Base-by-base conservation (phyloP, 2,329 filamentous ascomycete genomes). In the Exophiala sideris region DNA sequence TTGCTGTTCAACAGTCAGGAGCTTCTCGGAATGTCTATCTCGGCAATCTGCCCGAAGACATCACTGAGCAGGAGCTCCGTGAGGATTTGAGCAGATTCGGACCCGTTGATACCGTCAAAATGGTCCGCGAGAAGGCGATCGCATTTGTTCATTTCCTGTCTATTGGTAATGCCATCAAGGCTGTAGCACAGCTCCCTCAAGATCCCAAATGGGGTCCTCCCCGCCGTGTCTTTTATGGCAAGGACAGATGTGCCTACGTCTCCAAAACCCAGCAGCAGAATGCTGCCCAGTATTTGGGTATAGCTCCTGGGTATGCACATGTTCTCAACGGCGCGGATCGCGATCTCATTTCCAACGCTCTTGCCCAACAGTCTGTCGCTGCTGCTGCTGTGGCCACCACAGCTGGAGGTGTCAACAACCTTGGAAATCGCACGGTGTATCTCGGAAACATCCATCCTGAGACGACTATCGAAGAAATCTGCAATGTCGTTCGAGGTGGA, bases 201-300 rank as follows among this genome's bases (percentile, higher is more conserved):
- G 94, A 99, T 73, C 79, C 88, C 35, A 96, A 96, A 75, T 99
- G 94, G 94, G 91, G 96, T 72, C 83, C 91, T 7, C 94, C 94
- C 48, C 88, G 91, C 62, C 88, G 94, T 49, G 94, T 99, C 9
- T 97, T 96, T 80, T 99, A 99, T 67, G 94, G 94, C 73, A 99
- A 99, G 78, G 94, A 99, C 71, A 85, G 94, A 58, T 99, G 94
- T 68, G 94, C 94, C 14, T 99, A 99, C 67, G 92, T 99, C 48
- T 99, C 94, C 56, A 99, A 99, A 82, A 99, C 94, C 0, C 94
- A 99, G 75, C 94, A 99, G 76, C 94, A 99, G 74, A 99, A 99
- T 66, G 94, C 94, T 6, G 94, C 94, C 33, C 94, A 99, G 73
- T 99, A 97, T 70, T 82, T 99, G 20, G 94, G 94, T 51, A 99